phyloP scores from a whole-genome alignment of 2,329 filamentous ascomycete genomes.

The Ceratocystis harringtonii region DNA sequence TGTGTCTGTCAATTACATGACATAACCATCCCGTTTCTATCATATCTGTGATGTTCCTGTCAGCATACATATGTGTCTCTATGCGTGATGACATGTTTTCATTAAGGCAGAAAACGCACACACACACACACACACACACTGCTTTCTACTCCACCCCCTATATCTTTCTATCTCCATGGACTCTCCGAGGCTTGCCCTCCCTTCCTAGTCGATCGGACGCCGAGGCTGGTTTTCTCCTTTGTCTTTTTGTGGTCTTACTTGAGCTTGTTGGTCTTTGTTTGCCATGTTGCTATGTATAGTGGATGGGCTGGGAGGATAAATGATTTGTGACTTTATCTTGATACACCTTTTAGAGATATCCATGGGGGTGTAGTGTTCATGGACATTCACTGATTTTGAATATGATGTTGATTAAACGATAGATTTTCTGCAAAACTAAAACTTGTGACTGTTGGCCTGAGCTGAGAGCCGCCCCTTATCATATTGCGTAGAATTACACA shows the following conservation, averaged over 20 bases:
- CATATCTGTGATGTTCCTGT: neutral
- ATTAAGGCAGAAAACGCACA: neutral
- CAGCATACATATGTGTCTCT: neutral
- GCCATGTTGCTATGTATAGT: neutral
- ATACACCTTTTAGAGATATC: slow-evolving; percentile 6
- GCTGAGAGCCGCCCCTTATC: no score
- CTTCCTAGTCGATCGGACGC: neutral
- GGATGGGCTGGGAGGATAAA: neutral
- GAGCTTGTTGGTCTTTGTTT: neutral
- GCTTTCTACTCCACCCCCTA: neutral
- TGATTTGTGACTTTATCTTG: neutral
- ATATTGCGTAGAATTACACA: neutral
- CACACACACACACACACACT: neutral
- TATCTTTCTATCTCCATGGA: neutral
- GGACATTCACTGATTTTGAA: neutral
- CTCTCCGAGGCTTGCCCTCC: neutral
- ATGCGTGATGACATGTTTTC: neutral
- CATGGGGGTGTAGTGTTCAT: neutral
- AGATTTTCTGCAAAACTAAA: neutral
- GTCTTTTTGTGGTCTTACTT: neutral
- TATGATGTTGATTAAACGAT: neutral
- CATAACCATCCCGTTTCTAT: neutral
- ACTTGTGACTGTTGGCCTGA: neutral
- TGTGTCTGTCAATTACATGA: neutral
- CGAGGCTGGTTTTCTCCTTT: neutral